phyloP scores from a whole-genome alignment of 2,329 filamentous ascomycete species.

The Fusarium pseudoanthophilum region DNA sequence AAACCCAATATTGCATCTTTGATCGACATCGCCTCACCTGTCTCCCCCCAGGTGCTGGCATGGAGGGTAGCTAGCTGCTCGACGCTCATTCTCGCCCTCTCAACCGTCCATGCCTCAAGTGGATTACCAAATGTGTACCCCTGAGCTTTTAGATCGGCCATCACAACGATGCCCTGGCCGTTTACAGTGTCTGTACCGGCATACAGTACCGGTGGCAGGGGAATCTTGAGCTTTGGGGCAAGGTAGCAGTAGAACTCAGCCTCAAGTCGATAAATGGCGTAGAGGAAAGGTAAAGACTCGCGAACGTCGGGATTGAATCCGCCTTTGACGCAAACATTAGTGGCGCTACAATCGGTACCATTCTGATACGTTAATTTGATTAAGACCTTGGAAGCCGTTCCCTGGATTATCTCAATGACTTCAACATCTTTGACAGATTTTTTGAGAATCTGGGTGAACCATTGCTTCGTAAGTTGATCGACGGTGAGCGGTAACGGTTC shows the following conservation, averaged over 20 bases:
- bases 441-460: constrained; percentile 10
- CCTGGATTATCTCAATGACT: neutral
- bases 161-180: constrained; percentile 2
- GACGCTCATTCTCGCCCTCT: neutral
- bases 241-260: constrained; percentile 25
- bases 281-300: neutral
- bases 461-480: neutral
- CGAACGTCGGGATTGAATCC: constrained; percentile 2
- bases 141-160: constrained; percentile 1
- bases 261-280: neutral
- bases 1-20: too few species aligned
- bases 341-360: neutral
- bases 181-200: neutral
- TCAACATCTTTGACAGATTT: neutral
- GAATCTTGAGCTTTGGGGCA: neutral
- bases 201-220: neutral
- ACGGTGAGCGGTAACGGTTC: neutral
- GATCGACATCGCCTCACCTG: too few species aligned
- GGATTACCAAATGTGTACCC: constrained; percentile 11
- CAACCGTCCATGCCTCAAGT: constrained; percentile 5
- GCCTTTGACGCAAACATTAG: constrained; percentile 17
- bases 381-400: constrained; percentile 17
- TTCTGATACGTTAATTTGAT: neutral
- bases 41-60: too few species aligned
- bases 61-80: constrained; percentile 6